These are phyloP conservation scores for Diospyros kaki DNA, from an alignment of 148 eudicot genomes.

Conservation along the genomic window DNA sequence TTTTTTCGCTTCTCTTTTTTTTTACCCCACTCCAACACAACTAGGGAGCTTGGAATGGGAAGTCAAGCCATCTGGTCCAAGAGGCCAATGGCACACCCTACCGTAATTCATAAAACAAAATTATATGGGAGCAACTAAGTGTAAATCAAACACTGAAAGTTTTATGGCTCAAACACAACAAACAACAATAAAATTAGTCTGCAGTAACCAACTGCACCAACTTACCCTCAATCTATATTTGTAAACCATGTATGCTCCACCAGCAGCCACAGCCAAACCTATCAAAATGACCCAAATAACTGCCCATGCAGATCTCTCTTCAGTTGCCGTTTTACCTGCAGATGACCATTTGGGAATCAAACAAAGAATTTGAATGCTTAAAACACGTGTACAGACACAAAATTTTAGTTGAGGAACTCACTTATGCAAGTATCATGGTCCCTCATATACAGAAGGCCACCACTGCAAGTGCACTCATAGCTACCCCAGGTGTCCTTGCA, in stretches of 20 bases:
- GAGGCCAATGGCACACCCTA: background rate
- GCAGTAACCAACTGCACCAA: conserved; percentile 4
- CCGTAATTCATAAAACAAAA: too few relatives aligned
- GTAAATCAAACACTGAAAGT: background rate
- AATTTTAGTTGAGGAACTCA: conserved; percentile 25
- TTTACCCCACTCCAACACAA: too few relatives aligned
- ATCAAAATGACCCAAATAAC: conserved; percentile 73
- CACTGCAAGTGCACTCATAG: conserved; percentile 77
- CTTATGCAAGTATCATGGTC: conserved; percentile 97
- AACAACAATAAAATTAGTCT: background rate
- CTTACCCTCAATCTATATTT: conserved; percentile 91
- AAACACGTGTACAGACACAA: background rate
- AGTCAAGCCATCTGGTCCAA: background rate
- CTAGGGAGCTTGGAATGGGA: background rate
- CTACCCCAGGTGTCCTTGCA: conserved; percentile 98
- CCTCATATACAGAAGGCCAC: conserved; percentile 71
- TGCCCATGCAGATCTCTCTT: conserved; percentile 69
- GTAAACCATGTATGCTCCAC: conserved; percentile 77
- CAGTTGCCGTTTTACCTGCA: conserved; percentile 64
- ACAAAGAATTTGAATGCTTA: background rate
- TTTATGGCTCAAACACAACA: background rate
- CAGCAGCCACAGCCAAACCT: conserved; percentile 71
- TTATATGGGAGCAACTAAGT: background rate
- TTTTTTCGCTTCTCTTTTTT: background rate
- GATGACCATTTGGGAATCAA: conserved; percentile 3